Evolutionary conservation across 202 grass and related monocot genomes (phyloP), one percentile per base, ranked within the genome.

Genomic region (Schoenoplectus triqueter): DNA sequence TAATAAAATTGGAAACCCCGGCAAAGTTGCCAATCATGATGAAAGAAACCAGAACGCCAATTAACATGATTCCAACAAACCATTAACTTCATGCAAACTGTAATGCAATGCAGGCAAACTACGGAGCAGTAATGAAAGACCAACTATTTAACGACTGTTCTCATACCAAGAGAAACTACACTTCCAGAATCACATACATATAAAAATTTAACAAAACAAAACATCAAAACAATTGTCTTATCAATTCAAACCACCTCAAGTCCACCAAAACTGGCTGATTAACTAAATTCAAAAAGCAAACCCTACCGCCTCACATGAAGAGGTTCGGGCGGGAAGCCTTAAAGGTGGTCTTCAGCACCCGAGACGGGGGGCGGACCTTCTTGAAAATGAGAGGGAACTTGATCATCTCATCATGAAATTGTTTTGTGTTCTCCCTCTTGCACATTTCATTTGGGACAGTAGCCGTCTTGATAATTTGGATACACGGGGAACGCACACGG

Each of bases 371-470:
- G 59, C 92, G 89, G 42, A 97, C 82, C 87, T 94, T 97, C 84
- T 88, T 90, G 80, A 87, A 94, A 51, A 92, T 85, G 0, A 97
- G 82, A 10, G 94, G 89, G 85, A 94, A 97, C 90, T 88, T 88
- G 64, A 97, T 97, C 78, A 92, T 79, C 6, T 86, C 86, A 64
- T 97, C 92, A 86, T 97, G 95, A 66, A 97, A 93, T 62, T 97
- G 95, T 84, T 94, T 94, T 7, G 90, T 92, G 82, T 90, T 94
- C 79, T 97, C 92, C 60, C 92, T 88, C 92, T 97, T 97, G 87
- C 94, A 97, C 51, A 92, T 82, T 56, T 89, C 90, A 83, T 87
- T 87, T 18, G 93, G 73, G 44, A 97, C 82, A 0, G 87, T 94
- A 0, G 89, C 88, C 0, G 94, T 97, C 64, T 94, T 97, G 75